Evolutionary conservation across 345 rosid genomes (phyloP).

Genomic region (Eucalyptus lansdowneana): DNA sequence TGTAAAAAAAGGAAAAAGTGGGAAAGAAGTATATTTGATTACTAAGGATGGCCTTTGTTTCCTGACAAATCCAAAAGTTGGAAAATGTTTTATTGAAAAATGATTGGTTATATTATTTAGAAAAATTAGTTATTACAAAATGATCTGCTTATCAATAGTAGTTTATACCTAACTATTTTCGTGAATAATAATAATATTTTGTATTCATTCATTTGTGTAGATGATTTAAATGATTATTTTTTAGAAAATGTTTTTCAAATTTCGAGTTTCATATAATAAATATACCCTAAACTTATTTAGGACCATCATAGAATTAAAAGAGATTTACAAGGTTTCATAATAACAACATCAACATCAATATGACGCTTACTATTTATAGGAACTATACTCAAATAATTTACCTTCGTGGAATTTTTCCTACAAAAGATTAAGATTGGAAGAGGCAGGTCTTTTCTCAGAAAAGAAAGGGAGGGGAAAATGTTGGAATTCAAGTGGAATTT

Average conservation of each 20-base stretch:
- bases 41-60: no score
- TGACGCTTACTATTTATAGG: background rate
- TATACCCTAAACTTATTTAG: background rate
- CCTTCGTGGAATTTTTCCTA: background rate
- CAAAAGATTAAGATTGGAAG: background rate
- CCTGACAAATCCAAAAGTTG: no score
- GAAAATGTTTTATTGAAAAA: no score
- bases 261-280: no score
- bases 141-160: no score
- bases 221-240: no score
- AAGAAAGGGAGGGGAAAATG: background rate
- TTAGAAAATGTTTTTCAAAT: no score
- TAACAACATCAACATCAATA: background rate
- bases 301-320: background rate
- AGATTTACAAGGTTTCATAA: background rate
- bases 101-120: no score
- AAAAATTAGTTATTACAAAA: no score
- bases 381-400: background rate
- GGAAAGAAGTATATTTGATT: background rate
- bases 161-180: no score
- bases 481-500: background rate
- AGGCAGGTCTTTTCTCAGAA: background rate
- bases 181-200: no score
- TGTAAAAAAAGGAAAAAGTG: background rate
- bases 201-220: no score